phyloP scores from a whole-genome alignment of 2,329 filamentous ascomycete genomes.

The Aspergillus persii region DNA sequence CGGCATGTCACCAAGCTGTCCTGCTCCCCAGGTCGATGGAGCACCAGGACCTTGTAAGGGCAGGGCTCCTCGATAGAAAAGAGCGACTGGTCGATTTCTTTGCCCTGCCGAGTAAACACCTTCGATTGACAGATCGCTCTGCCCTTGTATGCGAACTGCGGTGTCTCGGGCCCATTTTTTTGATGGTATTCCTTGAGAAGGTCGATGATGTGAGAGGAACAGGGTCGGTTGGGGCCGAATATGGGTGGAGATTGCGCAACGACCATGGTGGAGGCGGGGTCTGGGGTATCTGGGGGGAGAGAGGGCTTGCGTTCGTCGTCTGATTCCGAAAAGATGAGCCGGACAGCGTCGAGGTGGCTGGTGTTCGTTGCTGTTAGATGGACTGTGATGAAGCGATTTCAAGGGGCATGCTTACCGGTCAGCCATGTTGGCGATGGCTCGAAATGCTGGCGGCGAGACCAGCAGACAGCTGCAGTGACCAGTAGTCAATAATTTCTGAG shows the following conservation, averaged over 20 bases:
- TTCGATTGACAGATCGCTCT: constrained; percentile 1
- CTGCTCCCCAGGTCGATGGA: background rate
- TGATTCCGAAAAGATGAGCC: background rate
- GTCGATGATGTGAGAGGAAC: constrained; percentile 7
- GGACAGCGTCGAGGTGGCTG: background rate
- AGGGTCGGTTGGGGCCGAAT: background rate
- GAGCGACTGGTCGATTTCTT: constrained; percentile 10
- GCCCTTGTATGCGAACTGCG: constrained; percentile 1
- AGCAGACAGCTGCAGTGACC: background rate
- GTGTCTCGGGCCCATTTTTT: constrained; percentile 1
- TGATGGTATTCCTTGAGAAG: constrained; percentile 14
- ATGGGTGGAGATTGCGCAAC: background rate
- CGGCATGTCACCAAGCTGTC: constrained; percentile 6
- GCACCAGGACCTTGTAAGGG: constrained; percentile 9
- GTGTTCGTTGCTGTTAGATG: background rate
- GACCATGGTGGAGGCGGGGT: background rate
- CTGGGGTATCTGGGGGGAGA: background rate
- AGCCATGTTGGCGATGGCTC: constrained; percentile 13
- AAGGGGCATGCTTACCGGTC: background rate
- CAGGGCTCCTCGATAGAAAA: constrained; percentile 5
- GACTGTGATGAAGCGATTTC: background rate
- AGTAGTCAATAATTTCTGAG: background rate
- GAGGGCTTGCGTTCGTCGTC: constrained; percentile 1
- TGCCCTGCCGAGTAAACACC: constrained; percentile 17
- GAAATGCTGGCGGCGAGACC: background rate